Conservation (phyloP, 495 filamentous ascomycete species). For the Bacidia gigantensis region DNA sequence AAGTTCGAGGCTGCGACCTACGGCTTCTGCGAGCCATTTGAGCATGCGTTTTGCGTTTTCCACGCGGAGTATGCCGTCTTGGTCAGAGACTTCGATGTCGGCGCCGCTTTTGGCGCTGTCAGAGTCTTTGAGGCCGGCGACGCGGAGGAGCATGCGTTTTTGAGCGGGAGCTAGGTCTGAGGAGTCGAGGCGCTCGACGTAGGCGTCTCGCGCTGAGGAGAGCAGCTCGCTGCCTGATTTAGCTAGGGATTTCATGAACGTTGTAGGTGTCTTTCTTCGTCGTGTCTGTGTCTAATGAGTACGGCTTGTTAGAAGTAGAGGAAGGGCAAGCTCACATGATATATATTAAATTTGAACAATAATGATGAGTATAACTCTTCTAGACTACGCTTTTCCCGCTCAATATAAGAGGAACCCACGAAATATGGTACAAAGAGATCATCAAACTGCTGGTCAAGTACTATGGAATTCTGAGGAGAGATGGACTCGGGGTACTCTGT, state of each 20-base stretch:
- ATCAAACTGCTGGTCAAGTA: conserved; percentile 89
- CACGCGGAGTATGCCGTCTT: conserved; percentile 71
- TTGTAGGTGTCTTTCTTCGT: conserved; percentile 66
- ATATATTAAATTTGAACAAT: conserved; percentile 88
- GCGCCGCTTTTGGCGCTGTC: conserved; percentile 36
- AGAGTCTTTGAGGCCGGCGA: conserved; percentile 54
- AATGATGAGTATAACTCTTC: conserved; percentile 89
- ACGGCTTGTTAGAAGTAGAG: neutral
- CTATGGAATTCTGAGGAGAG: conserved; percentile 69
- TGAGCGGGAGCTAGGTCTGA: conserved; percentile 73
- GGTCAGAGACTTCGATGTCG: conserved; percentile 79
- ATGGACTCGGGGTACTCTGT: conserved; percentile 90
- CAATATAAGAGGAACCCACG: conserved; percentile 85
- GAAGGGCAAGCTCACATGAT: conserved; percentile 38
- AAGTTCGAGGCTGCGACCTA: conserved; percentile 83
- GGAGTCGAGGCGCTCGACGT: conserved; percentile 71
- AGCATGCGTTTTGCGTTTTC: conserved; percentile 91
- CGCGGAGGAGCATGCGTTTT: conserved; percentile 69
- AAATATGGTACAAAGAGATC: conserved; percentile 95
- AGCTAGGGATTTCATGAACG: conserved; percentile 80
- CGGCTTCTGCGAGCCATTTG: conserved; percentile 92
- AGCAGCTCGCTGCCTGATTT: conserved; percentile 74
- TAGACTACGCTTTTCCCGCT: conserved; percentile 76
- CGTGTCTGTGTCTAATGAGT: conserved; percentile 34
- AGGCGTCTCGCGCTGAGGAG: conserved; percentile 67